phyloP scores from a whole-genome alignment of 2,329 filamentous ascomycete species.

The Cytospora piceicola region DNA sequence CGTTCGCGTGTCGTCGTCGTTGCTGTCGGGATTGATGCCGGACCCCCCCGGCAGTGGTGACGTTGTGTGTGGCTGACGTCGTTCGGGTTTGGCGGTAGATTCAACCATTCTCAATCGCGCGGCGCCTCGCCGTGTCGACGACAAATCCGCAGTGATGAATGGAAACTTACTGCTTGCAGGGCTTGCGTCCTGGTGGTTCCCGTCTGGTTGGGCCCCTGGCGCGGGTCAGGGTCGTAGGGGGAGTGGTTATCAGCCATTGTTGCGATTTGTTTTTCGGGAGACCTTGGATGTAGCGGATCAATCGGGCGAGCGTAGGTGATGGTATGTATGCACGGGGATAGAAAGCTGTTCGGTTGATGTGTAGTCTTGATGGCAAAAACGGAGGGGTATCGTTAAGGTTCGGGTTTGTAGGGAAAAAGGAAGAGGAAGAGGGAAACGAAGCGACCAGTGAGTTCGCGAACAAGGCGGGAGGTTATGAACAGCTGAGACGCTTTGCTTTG shows the following conservation, averaged over 20 bases:
- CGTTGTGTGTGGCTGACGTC: constrained; percentile 18
- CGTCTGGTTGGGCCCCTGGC: constrained; percentile 4
- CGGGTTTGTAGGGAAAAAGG: constrained; percentile 12
- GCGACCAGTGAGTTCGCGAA: constrained; percentile 11
- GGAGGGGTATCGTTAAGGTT: constrained; percentile 16
- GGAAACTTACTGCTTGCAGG: constrained; percentile 20
- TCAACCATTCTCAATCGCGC: constrained; percentile 11
- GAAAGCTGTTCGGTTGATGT: neutral
- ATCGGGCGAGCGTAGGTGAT: constrained; percentile 8
- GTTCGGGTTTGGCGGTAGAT: constrained; percentile 6
- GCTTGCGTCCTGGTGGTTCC: constrained; percentile 18
- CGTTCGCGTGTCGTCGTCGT: neutral
- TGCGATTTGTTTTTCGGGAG: constrained; percentile 16
- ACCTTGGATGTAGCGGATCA: constrained; percentile 8
- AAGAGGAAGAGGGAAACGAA: constrained; percentile 3
- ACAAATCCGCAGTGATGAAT: neutral
- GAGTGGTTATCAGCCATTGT: constrained; percentile 23
- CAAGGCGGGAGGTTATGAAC: constrained; percentile 24
- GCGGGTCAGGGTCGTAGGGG: constrained; percentile 25
- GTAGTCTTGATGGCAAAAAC: constrained; percentile 14
- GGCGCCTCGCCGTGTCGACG: neutral
- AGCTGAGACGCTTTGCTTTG: constrained; percentile 24
- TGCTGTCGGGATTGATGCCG: neutral
- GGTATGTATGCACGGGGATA: neutral
- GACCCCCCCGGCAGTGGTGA: neutral